phyloP scores from a whole-genome alignment of 1,139 yeast genomes.

The Diutina sp. region DNA sequence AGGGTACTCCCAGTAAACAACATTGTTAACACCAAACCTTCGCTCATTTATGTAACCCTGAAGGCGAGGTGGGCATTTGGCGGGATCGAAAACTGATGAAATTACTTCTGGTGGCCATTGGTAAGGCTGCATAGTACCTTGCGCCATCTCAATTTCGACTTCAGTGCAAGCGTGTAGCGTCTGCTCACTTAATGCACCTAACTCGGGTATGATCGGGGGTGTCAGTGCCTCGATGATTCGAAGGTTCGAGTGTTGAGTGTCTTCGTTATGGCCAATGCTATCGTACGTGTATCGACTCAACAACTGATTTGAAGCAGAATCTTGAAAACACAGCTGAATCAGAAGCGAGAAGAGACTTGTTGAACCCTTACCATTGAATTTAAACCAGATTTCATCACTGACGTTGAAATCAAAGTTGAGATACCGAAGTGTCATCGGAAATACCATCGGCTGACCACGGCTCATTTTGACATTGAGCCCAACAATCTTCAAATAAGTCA shows the following conservation, averaged over 20 bases:
- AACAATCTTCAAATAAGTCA: background rate
- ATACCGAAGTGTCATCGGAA: background rate
- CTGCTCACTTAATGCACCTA: background rate
- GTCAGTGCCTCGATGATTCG: background rate
- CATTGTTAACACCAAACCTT: background rate
- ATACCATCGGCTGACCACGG: background rate
- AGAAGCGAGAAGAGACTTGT: background rate
- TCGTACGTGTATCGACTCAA: background rate
- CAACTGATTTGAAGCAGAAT: background rate
- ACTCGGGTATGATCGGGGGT: background rate
- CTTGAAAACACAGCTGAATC: background rate
- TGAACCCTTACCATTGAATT: background rate
- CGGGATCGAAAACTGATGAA: background rate
- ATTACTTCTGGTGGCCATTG: background rate
- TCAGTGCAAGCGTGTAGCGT: background rate
- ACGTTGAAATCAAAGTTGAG: background rate
- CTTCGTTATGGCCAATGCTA: background rate
- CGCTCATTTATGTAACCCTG: background rate
- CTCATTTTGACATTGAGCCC: background rate
- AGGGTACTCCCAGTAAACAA: background rate
- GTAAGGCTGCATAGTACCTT: background rate
- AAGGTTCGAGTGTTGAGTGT: background rate
- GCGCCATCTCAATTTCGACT: background rate
- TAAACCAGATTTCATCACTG: background rate
- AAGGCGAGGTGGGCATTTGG: background rate